A percentile compares a stretch with the other conserved stretches of the same genome.
Conservation (phyloP, 352 stramenopile species). For the Thalassiosira exigua region DNA sequence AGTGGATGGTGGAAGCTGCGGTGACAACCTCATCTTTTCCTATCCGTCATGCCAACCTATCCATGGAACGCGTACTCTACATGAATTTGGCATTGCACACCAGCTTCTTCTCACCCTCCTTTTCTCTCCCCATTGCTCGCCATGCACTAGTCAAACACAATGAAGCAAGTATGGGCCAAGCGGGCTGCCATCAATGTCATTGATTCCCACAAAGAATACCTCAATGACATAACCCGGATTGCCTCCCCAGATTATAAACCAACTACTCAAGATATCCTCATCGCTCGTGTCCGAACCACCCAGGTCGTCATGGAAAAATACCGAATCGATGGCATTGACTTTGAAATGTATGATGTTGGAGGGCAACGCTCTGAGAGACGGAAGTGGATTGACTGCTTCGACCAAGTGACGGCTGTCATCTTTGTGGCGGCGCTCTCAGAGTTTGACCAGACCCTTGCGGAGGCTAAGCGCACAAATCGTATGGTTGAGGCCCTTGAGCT, state of each 20-base stretch:
- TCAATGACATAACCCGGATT: slow-evolving; percentile 94
- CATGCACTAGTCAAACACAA: too few relatives aligned
- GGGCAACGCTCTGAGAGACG: slow-evolving; percentile 95
- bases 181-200: slow-evolving; percentile 95
- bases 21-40: too few relatives aligned
- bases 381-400: slow-evolving; percentile 96
- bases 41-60: too few relatives aligned
- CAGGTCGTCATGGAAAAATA: slow-evolving; percentile 95
- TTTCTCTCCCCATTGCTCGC: too few relatives aligned
- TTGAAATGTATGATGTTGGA: slow-evolving; percentile 97
- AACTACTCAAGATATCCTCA: slow-evolving; percentile 94
- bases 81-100: too few relatives aligned
- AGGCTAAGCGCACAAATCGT: slow-evolving; percentile 92
- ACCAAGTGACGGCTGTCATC: slow-evolving; percentile 93
- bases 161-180: too few relatives aligned
- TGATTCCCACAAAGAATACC: slow-evolving; percentile 97
- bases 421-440: slow-evolving; percentile 90
- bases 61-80: too few relatives aligned
- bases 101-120: too few relatives aligned
- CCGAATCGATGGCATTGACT: slow-evolving; percentile 92
- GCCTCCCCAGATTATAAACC: slow-evolving; percentile 91
- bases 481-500: slow-evolving; percentile 95
- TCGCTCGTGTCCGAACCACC: slow-evolving; percentile 93
- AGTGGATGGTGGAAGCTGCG: too few relatives aligned
- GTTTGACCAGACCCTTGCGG: slow-evolving; percentile 94